Conservation (phyloP, 768 basidiomycete genomes). For the Boletus rex-veris region DNA sequence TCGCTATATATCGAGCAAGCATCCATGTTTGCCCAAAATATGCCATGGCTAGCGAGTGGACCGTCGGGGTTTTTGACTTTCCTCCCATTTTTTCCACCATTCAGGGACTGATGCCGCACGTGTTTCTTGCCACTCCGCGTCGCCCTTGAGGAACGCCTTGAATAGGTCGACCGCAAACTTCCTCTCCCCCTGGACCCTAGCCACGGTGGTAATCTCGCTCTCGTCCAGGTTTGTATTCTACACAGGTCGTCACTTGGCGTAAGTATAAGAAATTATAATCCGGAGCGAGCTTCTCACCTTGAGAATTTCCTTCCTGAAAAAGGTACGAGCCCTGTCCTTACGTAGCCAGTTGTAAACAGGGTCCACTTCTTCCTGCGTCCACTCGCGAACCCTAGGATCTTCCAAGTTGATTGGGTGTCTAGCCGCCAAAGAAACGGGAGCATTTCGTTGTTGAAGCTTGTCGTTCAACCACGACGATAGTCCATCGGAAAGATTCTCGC, state of each 20-base stretch:
- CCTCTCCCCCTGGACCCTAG: conserved; percentile 8
- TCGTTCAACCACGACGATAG: conserved; percentile 31
- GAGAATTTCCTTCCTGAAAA: conserved; percentile 23
- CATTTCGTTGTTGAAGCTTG: conserved; percentile 20
- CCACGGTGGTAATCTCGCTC: conserved; percentile 7
- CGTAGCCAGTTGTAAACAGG: conserved; percentile 37
- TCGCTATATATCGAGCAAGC: conserved; percentile 18
- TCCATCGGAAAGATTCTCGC: conserved; percentile 34
- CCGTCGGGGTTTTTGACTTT: conserved; percentile 15
- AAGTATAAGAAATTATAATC: neutral
- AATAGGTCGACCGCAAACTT: conserved; percentile 18
- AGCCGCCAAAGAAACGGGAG: conserved; percentile 19
- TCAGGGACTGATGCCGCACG: conserved; percentile 23
- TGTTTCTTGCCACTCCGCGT: conserved; percentile 22
- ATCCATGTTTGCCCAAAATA: neutral
- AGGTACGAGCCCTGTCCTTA: conserved; percentile 27
- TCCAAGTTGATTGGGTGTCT: conserved; percentile 28
- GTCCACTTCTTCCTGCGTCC: conserved; percentile 35
- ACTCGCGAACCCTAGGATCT: conserved; percentile 40
- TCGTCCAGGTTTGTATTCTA: conserved; percentile 22
- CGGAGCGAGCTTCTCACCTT: conserved; percentile 17
- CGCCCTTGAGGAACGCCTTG: conserved; percentile 24
- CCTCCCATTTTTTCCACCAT: conserved; percentile 33
- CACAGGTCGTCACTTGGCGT: neutral
- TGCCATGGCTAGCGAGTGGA: neutral